phyloP scores from a whole-genome alignment of 345 rosid species.

The Euphorbia tirucalli region DNA sequence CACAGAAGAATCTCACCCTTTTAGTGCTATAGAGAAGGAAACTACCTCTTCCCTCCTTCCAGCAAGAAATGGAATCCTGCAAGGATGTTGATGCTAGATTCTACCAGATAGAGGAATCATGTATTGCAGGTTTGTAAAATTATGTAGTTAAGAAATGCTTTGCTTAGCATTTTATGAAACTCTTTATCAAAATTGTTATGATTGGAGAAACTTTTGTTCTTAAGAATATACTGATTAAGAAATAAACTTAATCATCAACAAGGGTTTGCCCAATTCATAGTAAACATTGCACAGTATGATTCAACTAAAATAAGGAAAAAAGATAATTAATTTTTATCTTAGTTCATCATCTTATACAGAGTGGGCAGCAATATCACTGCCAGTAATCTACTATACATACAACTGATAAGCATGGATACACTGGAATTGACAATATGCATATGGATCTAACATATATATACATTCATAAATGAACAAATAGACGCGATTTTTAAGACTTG shows the following conservation, averaged over 20 bases:
- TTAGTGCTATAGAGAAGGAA: slow-evolving; percentile 30
- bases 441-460: not conserved
- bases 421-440: too few species aligned
- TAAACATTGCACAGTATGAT: too few species aligned
- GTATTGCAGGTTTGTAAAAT: not conserved
- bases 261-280: too few species aligned
- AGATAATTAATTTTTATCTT: not conserved
- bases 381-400: slow-evolving; percentile 8
- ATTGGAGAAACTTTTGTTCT: too few species aligned
- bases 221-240: too few species aligned
- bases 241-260: not conserved
- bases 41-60: slow-evolving; percentile 35
- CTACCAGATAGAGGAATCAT: not conserved
- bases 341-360: not conserved
- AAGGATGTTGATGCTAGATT: slow-evolving; percentile 27
- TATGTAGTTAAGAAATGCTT: not conserved
- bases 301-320: not conserved
- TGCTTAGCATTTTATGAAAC: not conserved
- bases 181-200: not conserved
- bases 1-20: slow-evolving; percentile 50
- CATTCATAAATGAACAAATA: too few species aligned
- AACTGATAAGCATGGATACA: not conserved
- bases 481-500: slow-evolving; percentile 31
- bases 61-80: slow-evolving; percentile 32
- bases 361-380: not conserved